Conservation (phyloP, 768 basidiomycete genomes). For the Termitomyces titanicus region DNA sequence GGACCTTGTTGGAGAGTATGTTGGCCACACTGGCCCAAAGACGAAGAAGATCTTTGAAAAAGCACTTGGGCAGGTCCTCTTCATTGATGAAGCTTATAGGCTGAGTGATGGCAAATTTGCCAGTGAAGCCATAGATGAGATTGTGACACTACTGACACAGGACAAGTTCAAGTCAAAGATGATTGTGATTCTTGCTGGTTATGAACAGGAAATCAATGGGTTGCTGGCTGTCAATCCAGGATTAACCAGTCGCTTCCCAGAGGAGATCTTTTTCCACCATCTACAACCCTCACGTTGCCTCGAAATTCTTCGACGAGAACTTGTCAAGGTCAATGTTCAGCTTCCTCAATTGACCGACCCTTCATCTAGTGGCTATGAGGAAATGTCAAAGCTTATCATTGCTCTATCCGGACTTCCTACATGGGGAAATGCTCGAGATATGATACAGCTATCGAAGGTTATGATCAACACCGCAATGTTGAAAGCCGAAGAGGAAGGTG, state of each 20-base stretch:
- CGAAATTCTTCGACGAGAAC: conserved; percentile 41
- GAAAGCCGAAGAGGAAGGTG: conserved; percentile 10
- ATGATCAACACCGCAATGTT: conserved; percentile 41
- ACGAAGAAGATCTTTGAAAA: conserved; percentile 56
- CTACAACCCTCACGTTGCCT: conserved; percentile 48
- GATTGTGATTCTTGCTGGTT: conserved; percentile 67
- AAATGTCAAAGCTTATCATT: conserved; percentile 36
- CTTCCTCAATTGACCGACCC: conserved; percentile 33
- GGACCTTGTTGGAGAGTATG: conserved; percentile 65
- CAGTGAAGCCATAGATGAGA: conserved; percentile 67
- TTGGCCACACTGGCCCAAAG: conserved; percentile 72
- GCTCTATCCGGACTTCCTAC: conserved; percentile 42
- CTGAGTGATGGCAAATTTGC: conserved; percentile 59
- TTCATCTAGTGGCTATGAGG: conserved; percentile 22
- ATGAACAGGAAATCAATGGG: conserved; percentile 61
- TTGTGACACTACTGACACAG: conserved; percentile 60
- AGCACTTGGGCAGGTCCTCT: conserved; percentile 64
- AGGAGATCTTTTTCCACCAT: conserved; percentile 51
- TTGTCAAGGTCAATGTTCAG: conserved; percentile 39
- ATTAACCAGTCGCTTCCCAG: conserved; percentile 63
- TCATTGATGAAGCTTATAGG: conserved; percentile 72
- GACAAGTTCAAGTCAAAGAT: conserved; percentile 53
- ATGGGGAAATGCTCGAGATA: conserved; percentile 72
- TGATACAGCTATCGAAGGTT: conserved; percentile 48
- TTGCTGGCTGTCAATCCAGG: conserved; percentile 58